These are phyloP conservation scores for Globisporangium okanoganense DNA, from an alignment of 352 stramenopile species.

Conservation along the genomic window DNA sequence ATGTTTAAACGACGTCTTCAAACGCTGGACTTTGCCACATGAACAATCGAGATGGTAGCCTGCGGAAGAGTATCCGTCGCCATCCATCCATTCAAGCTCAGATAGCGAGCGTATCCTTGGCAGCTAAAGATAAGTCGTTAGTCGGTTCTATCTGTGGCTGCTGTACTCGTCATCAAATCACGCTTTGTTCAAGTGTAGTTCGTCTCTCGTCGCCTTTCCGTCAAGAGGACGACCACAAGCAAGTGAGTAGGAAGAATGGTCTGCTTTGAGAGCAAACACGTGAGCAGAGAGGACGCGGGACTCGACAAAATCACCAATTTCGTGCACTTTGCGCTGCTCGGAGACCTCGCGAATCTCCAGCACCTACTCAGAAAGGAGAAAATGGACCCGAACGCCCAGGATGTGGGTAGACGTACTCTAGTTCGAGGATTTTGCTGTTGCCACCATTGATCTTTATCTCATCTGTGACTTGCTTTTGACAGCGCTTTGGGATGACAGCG, in stretches of 20 bases:
- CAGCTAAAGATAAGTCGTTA: neutral
- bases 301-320: conserved; percentile 47
- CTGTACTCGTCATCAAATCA: neutral
- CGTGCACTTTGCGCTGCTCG: conserved; percentile 47
- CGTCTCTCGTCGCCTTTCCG: neutral
- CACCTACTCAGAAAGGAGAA: conserved; percentile 44
- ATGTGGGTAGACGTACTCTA: conserved; percentile 30
- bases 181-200: neutral
- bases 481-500: conserved; percentile 80
- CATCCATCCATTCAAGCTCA: neutral
- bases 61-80: too few species aligned
- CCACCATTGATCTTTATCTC: neutral
- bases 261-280: neutral
- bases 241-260: neutral
- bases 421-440: neutral
- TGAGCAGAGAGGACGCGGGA: conserved; percentile 9
- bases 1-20: too few species aligned
- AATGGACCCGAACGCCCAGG: conserved; percentile 47
- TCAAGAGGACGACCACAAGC: neutral
- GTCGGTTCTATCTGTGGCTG: neutral
- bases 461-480: neutral
- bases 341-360: conserved; percentile 40
- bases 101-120: neutral
- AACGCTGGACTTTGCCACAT: too few species aligned
- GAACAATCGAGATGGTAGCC: too few species aligned